Base-by-base conservation (phyloP, 208 protist species). In the Acanthamoeba royreba region DNA sequence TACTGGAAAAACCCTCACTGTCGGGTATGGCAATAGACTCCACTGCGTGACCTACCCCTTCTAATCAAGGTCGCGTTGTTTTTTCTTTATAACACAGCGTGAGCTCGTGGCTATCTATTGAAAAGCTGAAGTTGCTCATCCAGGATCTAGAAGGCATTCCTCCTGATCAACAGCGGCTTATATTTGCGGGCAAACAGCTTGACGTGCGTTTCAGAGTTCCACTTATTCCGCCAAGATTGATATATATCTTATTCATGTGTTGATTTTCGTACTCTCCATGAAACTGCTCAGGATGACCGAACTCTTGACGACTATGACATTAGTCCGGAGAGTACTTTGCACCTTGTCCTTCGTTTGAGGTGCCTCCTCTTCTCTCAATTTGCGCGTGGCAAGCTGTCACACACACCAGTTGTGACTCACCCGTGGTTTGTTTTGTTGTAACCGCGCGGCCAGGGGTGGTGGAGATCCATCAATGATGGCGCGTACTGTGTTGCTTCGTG, bases 131-230 rank as follows among this genome's bases (percentile, higher is more conserved):
- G 97, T 83, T 58, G 19, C 97, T 97, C 95, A 98, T 98, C 93
- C 97, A 98, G 92, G 97, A 98, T 91, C 98, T 97, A 91, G 97
- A 98, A 94, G 77, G 96, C 22, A 98, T 98, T 92, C 98, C 97
- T 35, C 97, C 98, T 28, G 98, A 99, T 95, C 98, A 99, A 95
- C 98, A 99, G 95, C 97, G 98, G 63, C 93, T 99, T 19, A 98
- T 98, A 92, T 99, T 98, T 91, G 97, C 98, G 47, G 98, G 98
- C 77, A 98, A 98, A 95, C 98, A 99, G 95, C 96, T 99, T 38
- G 98, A 99, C n/a, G n/a, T n/a, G n/a, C n/a, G n/a, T n/a, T n/a
- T n/a, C n/a, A n/a, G n/a, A n/a, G n/a, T n/a, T n/a, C n/a, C n/a
- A n/a, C n/a, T n/a, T n/a, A n/a, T n/a, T n/a, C n/a, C n/a, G n/a